Base-by-base conservation (phyloP, 2,329 filamentous ascomycete genomes). In the Aspergillus candidus region DNA sequence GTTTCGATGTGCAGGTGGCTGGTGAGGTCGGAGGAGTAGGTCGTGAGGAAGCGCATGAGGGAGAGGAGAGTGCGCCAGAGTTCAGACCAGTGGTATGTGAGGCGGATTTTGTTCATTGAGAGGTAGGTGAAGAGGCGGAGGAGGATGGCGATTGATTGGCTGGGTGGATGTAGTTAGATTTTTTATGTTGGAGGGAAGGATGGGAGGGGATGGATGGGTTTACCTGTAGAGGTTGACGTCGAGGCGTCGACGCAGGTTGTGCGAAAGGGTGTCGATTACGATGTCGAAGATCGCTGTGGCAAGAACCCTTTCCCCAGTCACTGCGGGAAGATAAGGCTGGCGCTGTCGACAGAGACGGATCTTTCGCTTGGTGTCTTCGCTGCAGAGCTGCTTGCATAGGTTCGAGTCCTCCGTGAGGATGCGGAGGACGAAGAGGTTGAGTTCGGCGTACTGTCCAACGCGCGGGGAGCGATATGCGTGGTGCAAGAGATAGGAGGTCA, bases 11-110 rank as follows among this genome's bases (percentile, higher is more conserved):
- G 79, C 3, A 79, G 71, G 34, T 88, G 71, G 31, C 73, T 73
- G 53, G 83, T 82, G 22, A 98, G 72, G 56, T 96, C 90, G 5
- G 80, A 70, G 4, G 84, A 80, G 62, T 98, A 98, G 18, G 85
- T 90, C 2, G 86, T 88, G 35, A 97, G 75, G 71, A 98, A 98
- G 35, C 88, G 85, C 52, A 95, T 82, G 15, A 98, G 82, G 4
- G 88, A 85, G 10, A 97, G 77, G 3, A 98, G 74, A 2, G 87
- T 87, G 40, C 90, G 83, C 81, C 95, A 98, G 22, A 98, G 78
- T 58, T 97, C 90, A 1, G 88, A 83, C 93, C 93, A 98, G 69
- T 98, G 93, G 63, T 96, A 96, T 12, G 75, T 68, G 13, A 97
- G 75, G 30, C 93, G 84, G 29, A 84, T 89, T 57, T 88, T 83